phyloP scores from a whole-genome alignment of 2,329 filamentous ascomycete genomes.

The Achaetomium macrosporum region DNA sequence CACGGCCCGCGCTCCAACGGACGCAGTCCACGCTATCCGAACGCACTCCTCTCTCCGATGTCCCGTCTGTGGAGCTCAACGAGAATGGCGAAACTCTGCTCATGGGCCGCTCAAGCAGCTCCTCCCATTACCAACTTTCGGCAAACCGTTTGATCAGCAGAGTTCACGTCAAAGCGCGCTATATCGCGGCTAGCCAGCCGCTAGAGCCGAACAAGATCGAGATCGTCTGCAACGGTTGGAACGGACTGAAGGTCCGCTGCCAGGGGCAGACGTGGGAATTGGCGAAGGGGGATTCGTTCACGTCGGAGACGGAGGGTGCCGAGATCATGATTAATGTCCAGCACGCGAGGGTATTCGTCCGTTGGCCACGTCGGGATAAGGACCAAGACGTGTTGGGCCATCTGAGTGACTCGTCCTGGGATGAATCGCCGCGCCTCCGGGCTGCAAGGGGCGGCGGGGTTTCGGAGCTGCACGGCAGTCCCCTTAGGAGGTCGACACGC shows the following conservation, averaged over 20 bases:
- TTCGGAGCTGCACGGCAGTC: constrained; percentile 52
- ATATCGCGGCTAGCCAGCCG: constrained; percentile 61
- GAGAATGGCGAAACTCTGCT: constrained; percentile 74
- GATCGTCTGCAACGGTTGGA: constrained; percentile 91
- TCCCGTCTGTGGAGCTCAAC: constrained; percentile 76
- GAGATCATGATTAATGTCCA: constrained; percentile 96
- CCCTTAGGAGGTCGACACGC: constrained; percentile 49
- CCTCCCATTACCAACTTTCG: constrained; percentile 91
- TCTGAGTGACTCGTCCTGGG: constrained; percentile 66
- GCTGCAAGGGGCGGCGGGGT: constrained; percentile 23
- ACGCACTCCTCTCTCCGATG: constrained; percentile 72
- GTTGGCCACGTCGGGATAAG: constrained; percentile 66
- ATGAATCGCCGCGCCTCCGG: constrained; percentile 50
- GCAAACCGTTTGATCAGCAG: constrained; percentile 89
- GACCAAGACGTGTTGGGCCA: constrained; percentile 39
- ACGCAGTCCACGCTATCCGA: constrained; percentile 63
- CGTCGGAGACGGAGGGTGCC: constrained; percentile 77
- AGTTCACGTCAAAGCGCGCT: constrained; percentile 84
- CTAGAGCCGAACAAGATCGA: constrained; percentile 74
- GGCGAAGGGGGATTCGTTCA: constrained; percentile 81
- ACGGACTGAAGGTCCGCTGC: constrained; percentile 88
- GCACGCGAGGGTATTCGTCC: constrained; percentile 80
- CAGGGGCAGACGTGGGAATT: constrained; percentile 82
- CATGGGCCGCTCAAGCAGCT: constrained; percentile 92
- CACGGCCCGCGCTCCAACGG: constrained; percentile 50